Base-by-base conservation (phyloP, 2,329 filamentous ascomycete genomes). In the Cladophialophora immunda region DNA sequence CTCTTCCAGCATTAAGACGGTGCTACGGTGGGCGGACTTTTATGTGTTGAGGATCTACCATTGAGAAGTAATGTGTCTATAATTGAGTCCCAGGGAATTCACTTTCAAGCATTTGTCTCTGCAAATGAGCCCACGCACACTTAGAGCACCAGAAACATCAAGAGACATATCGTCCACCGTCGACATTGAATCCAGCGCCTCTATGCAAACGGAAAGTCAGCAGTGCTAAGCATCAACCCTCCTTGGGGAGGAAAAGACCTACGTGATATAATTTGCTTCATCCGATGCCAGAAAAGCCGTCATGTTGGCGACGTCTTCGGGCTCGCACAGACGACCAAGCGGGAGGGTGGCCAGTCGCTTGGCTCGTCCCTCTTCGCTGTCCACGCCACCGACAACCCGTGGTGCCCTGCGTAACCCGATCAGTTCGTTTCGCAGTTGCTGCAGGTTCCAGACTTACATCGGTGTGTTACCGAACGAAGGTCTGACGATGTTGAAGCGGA, bases 191-290 rank as follows among this genome's bases (percentile, higher is more conserved):
- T 15, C 45, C 45, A 25, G 45, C 45, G 11, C 45, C 45, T 13
- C 45, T 50, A 9, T 25, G 27, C 5, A 4, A 25, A 9, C 11
- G 19, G 3, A 1, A 22, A 19, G 13, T 27, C 8, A 50, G 45
- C 22, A 11, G 27, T 15, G 3, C 45, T 5, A 5, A 27, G 19
- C 45, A 50, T 5, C 8, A 13, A 11, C 11, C 7, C 4, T 25
- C 8, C 3, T 3, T 13, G 6, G 7, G 4, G 22, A 27, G 45
- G 3, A 25, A 5, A 4, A 7, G 5, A 50, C 45, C 19, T 50
- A 50, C 45, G 53, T 56, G 19, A 56, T 56, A 56, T 56, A 56
- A 3, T 19, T 32, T 11, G 53, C 53, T 22, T 56, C 53, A 34
- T 56, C 53, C n/a, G 53, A 56, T 1, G 53, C 53, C 53, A 50